Base-by-base conservation (phyloP, 176 grass and related monocot genomes). In the Juncus effusus region DNA sequence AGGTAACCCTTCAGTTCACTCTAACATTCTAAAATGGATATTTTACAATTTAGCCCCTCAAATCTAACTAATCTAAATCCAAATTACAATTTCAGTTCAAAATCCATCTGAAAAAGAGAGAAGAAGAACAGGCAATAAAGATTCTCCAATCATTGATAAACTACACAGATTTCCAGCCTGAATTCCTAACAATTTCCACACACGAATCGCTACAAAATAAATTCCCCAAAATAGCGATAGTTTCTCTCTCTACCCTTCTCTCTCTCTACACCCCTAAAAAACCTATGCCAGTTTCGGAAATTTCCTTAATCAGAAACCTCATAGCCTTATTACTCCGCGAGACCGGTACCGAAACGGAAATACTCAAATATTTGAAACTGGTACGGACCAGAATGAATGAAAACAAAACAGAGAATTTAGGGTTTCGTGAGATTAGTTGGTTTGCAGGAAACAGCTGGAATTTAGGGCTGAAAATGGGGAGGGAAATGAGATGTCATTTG, bases 161-260 rank as follows among this genome's bases (percentile, higher is more conserved):
- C 39, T 87, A 87, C 77, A 73, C 74, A 42, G 88, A 92, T 73
- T 97, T 97, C 77, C 76, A 93, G 16, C 88, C 83, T 56, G 61
- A 82, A 42, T 92, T 89, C 68, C 80, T 97, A 19, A 78, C 62
- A 4, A 88, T 97, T 56, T 81, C 82, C 36, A 44, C 76, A 44
- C 94, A 93, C 65, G 94, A 97, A 78, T 88, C 94, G 63, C 66
- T 97, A n/a, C 72, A 76, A 16, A 86, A 83, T 57, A 85, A 86
- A 47, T 86, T 73, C 63, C 10, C 67, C 12, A 10, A 64, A 41
- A 83, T 92, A 52, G 94, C 94, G 16, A 58, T 93, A 65, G 80
- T 83, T 49, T 84, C 80, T 42, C 75, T 84, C 40, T 86, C 75
- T 36, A 66, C 79, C 53, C 80, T 97, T 69, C 83, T 92, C 52